phyloP scores from a whole-genome alignment of 768 basidiomycete genomes.

The Coprinopsis strossmayeri region DNA sequence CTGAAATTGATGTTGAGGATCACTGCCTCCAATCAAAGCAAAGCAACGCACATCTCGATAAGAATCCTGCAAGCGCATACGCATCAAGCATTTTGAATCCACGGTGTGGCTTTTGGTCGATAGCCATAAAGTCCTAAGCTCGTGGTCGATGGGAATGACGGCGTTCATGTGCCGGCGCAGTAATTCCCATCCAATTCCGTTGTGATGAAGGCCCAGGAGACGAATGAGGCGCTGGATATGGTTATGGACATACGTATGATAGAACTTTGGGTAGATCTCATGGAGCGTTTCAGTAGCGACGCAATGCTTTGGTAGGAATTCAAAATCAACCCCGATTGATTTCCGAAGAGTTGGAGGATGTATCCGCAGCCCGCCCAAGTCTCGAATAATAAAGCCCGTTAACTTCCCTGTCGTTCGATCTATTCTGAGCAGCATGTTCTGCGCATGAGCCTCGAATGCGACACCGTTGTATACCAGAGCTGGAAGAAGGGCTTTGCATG shows the following conservation, averaged over 20 bases:
- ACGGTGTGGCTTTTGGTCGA: slow-evolving; percentile 31
- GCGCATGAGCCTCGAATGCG: slow-evolving; percentile 58
- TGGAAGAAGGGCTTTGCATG: slow-evolving; percentile 46
- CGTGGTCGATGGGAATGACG: slow-evolving; percentile 38
- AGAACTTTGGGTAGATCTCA: slow-evolving; percentile 50
- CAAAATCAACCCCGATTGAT: slow-evolving; percentile 44
- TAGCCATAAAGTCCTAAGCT: slow-evolving; percentile 42
- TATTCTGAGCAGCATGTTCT: slow-evolving; percentile 47
- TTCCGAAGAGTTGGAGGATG: slow-evolving; percentile 41
- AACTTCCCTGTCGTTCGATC: slow-evolving; percentile 33
- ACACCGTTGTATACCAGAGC: slow-evolving; percentile 47
- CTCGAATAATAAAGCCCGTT: slow-evolving; percentile 48
- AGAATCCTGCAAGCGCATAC: slow-evolving; percentile 50
- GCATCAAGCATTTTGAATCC: slow-evolving; percentile 50
- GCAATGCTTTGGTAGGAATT: slow-evolving; percentile 48
- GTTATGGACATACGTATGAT: slow-evolving; percentile 55
- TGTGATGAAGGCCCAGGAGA: slow-evolving; percentile 43
- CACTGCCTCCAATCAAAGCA: background rate
- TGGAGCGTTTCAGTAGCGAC: slow-evolving; percentile 39
- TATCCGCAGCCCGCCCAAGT: slow-evolving; percentile 51
- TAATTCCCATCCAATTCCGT: slow-evolving; percentile 46
- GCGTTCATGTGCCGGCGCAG: slow-evolving; percentile 38
- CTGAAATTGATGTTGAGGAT: slow-evolving; percentile 25
- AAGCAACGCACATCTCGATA: slow-evolving; percentile 44
- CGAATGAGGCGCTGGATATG: slow-evolving; percentile 53